Evolutionary conservation across 805 yeast species (phyloP).

Genomic region (Blastobotrys attinorum): DNA sequence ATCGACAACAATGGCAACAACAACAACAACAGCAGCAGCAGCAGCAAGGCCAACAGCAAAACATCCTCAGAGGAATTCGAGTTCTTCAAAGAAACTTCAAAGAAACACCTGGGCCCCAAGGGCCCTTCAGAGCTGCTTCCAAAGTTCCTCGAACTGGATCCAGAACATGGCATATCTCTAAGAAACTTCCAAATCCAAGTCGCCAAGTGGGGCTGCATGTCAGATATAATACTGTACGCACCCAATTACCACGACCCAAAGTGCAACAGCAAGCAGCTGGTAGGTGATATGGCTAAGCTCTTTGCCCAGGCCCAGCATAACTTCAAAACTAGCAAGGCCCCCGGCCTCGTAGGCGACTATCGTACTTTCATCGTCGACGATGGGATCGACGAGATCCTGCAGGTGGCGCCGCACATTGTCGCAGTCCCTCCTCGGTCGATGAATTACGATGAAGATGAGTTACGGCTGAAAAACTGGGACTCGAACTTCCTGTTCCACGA

Average conservation of each 20-base stretch:
- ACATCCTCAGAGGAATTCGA: neutral
- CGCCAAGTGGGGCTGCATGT: conserved; percentile 63
- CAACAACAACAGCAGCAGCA: neutral
- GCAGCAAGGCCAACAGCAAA: no score
- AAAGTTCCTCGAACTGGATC: conserved; percentile 52
- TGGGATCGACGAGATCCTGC: conserved; percentile 14
- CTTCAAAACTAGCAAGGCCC: neutral
- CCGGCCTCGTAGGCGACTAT: conserved; percentile 6
- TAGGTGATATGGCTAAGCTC: conserved; percentile 11
- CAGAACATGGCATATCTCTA: conserved; percentile 63
- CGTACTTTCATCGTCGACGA: conserved; percentile 17
- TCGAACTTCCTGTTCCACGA: conserved; percentile 61
- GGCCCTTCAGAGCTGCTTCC: conserved; percentile 33
- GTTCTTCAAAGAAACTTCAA: neutral
- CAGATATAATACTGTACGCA: conserved; percentile 75
- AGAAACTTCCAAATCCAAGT: conserved; percentile 84
- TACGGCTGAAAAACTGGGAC: conserved; percentile 25
- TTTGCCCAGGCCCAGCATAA: conserved; percentile 12
- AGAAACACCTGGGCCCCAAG: neutral
- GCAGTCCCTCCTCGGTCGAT: conserved; percentile 17
- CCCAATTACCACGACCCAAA: conserved; percentile 36
- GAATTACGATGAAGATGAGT: conserved; percentile 16
- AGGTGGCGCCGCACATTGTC: conserved; percentile 19
- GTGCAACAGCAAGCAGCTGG: no score
- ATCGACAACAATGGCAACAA: neutral